These are phyloP conservation scores for Collybiopsis luxurians DNA, from an alignment of 768 basidiomycete genomes.

Conservation along the genomic window DNA sequence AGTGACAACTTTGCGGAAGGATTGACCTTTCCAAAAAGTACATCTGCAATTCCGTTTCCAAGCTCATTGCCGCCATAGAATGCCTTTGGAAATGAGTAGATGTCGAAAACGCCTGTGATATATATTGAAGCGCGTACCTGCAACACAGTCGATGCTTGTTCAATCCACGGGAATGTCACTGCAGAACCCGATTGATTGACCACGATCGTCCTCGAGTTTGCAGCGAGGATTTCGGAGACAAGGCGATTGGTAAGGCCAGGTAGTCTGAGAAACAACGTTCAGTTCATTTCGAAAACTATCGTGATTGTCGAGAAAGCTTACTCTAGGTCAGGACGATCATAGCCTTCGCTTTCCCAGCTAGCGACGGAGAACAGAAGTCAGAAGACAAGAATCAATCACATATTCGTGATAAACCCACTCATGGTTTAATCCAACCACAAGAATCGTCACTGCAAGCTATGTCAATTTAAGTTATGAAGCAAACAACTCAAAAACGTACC, in stretches of 20 bases:
- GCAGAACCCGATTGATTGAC: conserved; percentile 57
- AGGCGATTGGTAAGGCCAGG: conserved; percentile 51
- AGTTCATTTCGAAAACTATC: too few relatives aligned
- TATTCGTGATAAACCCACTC: conserved; percentile 32
- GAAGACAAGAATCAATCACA: conserved; percentile 14
- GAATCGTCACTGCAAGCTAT: conserved; percentile 32
- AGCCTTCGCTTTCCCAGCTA: conserved; percentile 58
- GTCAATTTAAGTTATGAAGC: too few relatives aligned
- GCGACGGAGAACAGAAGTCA: not conserved
- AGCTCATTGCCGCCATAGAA: conserved; percentile 56
- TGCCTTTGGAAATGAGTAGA: conserved; percentile 26
- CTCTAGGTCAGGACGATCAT: conserved; percentile 49
- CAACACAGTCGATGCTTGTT: conserved; percentile 28
- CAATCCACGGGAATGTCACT: conserved; percentile 55
- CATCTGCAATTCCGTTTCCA: conserved; percentile 56
- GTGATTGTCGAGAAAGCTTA: conserved; percentile 14
- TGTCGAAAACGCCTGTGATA: not conserved
- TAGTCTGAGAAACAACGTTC: conserved; percentile 25
- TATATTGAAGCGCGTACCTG: conserved; percentile 28
- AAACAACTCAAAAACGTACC: conserved; percentile 29
- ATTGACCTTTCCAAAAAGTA: conserved; percentile 58
- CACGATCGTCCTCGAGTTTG: conserved; percentile 54
- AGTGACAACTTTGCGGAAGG: conserved; percentile 57
- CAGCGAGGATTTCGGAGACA: conserved; percentile 43
- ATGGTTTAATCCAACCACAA: conserved; percentile 55